A percentile compares a stretch with the other conserved stretches of the same genome.
Evolutionary conservation across 805 yeast species (phyloP).

Genomic region (Suhomyces canberraensis): DNA sequence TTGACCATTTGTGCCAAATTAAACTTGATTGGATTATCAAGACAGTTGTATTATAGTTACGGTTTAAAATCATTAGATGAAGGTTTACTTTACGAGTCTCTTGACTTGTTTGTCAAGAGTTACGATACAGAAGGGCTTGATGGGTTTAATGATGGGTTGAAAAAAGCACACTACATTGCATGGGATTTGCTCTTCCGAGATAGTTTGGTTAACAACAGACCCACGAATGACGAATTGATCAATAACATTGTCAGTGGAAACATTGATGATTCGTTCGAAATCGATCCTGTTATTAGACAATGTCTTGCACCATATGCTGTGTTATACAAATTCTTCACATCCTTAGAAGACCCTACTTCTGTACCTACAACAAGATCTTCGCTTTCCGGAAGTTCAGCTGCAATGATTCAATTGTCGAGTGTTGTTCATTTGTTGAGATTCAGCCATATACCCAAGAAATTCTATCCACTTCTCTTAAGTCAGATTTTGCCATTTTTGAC

Average conservation of each 20-base stretch:
- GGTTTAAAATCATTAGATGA: slow-evolving; percentile 49
- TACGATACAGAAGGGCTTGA: slow-evolving; percentile 40
- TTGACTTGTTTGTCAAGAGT: slow-evolving; percentile 61
- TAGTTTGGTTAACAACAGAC: slow-evolving; percentile 48
- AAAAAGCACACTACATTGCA: slow-evolving; percentile 45
- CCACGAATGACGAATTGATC: slow-evolving; percentile 55
- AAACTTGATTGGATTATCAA: slow-evolving; percentile 56
- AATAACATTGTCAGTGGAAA: slow-evolving; percentile 43
- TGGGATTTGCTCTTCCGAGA: slow-evolving; percentile 66
- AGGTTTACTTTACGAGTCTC: slow-evolving; percentile 59
- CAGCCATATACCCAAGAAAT: slow-evolving; percentile 45
- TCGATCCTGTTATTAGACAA: slow-evolving; percentile 61
- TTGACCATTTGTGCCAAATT: slow-evolving; percentile 68
- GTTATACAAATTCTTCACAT: slow-evolving; percentile 47
- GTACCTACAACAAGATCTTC: not conserved
- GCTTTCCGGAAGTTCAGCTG: slow-evolving; percentile 8
- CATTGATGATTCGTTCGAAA: slow-evolving; percentile 31
- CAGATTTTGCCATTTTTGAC: slow-evolving; percentile 44
- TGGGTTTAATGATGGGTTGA: slow-evolving; percentile 31
- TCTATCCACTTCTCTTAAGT: slow-evolving; percentile 47
- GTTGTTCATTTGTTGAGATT: slow-evolving; percentile 48
- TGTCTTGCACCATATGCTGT: slow-evolving; percentile 71
- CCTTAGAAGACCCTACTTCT: slow-evolving; percentile 11
- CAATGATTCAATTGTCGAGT: slow-evolving; percentile 39
- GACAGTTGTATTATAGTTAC: slow-evolving; percentile 47